Base-by-base conservation (phyloP, 768 basidiomycete genomes). In the Rubroboletus satanas region DNA sequence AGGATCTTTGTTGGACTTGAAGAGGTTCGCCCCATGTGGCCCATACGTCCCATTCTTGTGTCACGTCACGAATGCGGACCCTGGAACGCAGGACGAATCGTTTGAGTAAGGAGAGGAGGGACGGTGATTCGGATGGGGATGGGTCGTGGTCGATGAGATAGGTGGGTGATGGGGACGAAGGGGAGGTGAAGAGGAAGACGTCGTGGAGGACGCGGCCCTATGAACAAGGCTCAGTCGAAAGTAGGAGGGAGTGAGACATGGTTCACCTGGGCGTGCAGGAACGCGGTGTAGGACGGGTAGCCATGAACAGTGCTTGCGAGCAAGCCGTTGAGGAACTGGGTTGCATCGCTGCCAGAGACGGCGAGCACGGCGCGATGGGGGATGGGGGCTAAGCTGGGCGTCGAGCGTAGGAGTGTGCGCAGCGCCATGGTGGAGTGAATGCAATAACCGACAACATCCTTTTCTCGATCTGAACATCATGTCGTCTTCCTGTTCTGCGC, bases 161-260 rank as follows among this genome's bases (percentile, higher is more conserved):
- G 17, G 80, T 81, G 15, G 69, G 72, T 21, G 76, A 70, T 12
- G 82, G 75, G 18, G 71, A 71, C 42, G 73, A 73, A 10, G 75
- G 71, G 29, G 77, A 74, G 14, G 87, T 83, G 68, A 92, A 90
- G 58, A 97, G 77, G 71, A 98, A 94, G 48, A 88, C 73, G 69
- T 98, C 95, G 66, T 93, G 87, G 44, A 97, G 75, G 31, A 98
- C 84, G 66, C 94, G 81, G 38, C 96, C 96, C 93, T 95, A 52
- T 31, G 4, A 23, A 17, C 23, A 32, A 28, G 42, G 26, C 51
- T 54, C 41, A 56, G 55, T 45, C 11, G 28, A 18, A n/a, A n/a
- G 5, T 0, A 10, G 14, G 26, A 5, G 4, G 6, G 23, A 18
- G 36, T 7, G 23, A 26, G 37, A 1, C 5, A 18, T 67, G 3